Base-by-base conservation (phyloP, 495 filamentous ascomycete species). In the Podospora pseudocomata region DNA sequence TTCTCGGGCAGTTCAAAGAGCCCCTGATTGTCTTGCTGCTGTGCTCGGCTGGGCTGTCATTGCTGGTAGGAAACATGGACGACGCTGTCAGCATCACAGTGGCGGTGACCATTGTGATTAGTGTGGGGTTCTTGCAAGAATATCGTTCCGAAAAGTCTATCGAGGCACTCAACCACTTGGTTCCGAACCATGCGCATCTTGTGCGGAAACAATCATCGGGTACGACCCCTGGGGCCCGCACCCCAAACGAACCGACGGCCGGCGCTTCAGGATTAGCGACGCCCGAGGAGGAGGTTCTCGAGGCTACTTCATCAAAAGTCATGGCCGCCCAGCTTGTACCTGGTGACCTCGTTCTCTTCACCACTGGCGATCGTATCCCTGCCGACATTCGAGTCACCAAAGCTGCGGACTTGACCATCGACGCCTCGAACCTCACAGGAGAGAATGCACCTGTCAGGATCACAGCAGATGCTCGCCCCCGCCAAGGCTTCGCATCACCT, bases 101-200 rank as follows among this genome's bases (percentile, higher is more conserved):
- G 39, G 95, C 95, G 1, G 95, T 99, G 6, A 95, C 93, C 58
- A 98, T 99, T 74, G 95, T 99, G 19, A 93, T 98, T 53, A 91
- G 91, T 1, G 95, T 98, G 63, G 95, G 93, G 13, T 99, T 99
- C 74, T 86, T 98, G 66, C 95, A 99, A 75, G 95, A 99, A 78
- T 98, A 97, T 76, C 87, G 96, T 67, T 97, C 94, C 55, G 96
- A 99, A 76, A 96, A 98, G 79, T 97, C 94, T 2, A 86, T 99
- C 74, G 95, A 98, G 78, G 95, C 95, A 61, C 83, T 99, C 65
- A 97, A 90, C 75, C 92, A 94, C 68, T 81, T 99, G 34, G 94
- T 98, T 0, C 96, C 95, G 27, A 93, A 98, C 76, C 91, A 92
- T 78, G 95, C 95, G 5, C 93, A 99, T 76, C 81, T 97, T 11